A percentile compares a stretch with the other conserved stretches of the same genome.
Conservation (phyloP, 2,329 filamentous ascomycete species). For the Waltergamsia citrina region DNA sequence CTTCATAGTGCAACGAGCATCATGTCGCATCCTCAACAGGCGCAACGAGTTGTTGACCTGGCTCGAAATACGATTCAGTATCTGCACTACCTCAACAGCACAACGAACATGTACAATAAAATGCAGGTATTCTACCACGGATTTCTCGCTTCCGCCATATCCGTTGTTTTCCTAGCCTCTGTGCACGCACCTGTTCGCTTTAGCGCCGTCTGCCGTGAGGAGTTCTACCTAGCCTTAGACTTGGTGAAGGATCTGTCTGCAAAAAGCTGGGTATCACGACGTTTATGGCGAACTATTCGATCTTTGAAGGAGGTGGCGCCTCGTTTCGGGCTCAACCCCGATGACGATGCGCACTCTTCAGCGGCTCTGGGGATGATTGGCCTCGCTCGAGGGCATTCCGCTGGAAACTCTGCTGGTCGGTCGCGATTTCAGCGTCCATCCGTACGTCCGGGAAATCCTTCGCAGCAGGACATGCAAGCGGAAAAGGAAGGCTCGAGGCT, state of each 20-base stretch:
- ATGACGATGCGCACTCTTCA: slow-evolving; percentile 39
- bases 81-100: slow-evolving; percentile 61
- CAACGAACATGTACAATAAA: slow-evolving; percentile 59
- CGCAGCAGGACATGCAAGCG: not conserved
- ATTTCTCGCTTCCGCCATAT: slow-evolving; percentile 65
- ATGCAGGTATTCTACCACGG: slow-evolving; percentile 75
- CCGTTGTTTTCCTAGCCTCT: slow-evolving; percentile 67
- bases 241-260: slow-evolving; percentile 64
- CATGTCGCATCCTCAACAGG: slow-evolving; percentile 62
- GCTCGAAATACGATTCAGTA: slow-evolving; percentile 70
- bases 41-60: slow-evolving; percentile 64
- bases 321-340: slow-evolving; percentile 48
- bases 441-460: slow-evolving; percentile 8
- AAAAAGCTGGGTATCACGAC: slow-evolving; percentile 61
- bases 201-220: slow-evolving; percentile 56
- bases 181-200: slow-evolving; percentile 68
- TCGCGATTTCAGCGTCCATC: slow-evolving; percentile 17
- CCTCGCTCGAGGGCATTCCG: slow-evolving; percentile 31
- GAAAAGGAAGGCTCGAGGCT: slow-evolving; percentile 38
- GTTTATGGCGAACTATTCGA: slow-evolving; percentile 64
- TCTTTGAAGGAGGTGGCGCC: slow-evolving; percentile 65
- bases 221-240: slow-evolving; percentile 72
- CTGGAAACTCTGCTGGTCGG: slow-evolving; percentile 10
- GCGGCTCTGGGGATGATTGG: slow-evolving; percentile 48
- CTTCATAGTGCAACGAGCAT: slow-evolving; percentile 80